Evolutionary conservation across 257 asterid genomes (phyloP), one percentile per base, ranked within the genome.

Genomic region (Plantago ovata): DNA sequence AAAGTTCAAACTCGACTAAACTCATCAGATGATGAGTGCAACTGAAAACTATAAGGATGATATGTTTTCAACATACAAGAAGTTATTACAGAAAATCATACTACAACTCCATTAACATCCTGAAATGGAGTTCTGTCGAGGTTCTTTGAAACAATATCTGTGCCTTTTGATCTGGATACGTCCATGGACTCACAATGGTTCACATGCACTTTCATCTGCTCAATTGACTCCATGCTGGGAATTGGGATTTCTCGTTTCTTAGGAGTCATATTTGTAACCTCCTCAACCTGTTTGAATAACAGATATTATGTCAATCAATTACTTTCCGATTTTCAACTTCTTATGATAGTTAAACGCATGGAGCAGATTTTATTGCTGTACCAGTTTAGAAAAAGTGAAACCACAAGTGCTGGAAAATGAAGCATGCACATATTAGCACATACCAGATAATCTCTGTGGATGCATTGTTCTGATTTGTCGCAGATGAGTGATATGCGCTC

Each of bases 361-460:
- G 20, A 47, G 10, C 15, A 10, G 12, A 14, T 15, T 10, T 7
- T 8, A 23, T 15, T 15, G 53, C n/a, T n/a, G n/a, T n/a, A n/a
- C n/a, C n/a, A n/a, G n/a, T n/a, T n/a, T n/a, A n/a, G n/a, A n/a
- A n/a, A n/a, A n/a, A n/a, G n/a, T n/a, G n/a, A n/a, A n/a, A n/a
- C n/a, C n/a, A n/a, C n/a, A n/a, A n/a, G n/a, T n/a, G n/a, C n/a
- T n/a, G n/a, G n/a, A n/a, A n/a, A n/a, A n/a, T n/a, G n/a, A n/a
- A n/a, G n/a, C n/a, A n/a, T n/a, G n/a, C n/a, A n/a, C n/a, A n/a
- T n/a, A n/a, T n/a, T n/a, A n/a, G 53, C 24, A 44, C 62, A 47
- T 79, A 88, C 96, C 93, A 73, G 20, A 73, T 81, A 88, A 55
- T 81, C 90, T 48, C 69, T 75, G 64, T 61, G 82, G 55, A 85